phyloP scores from a whole-genome alignment of 352 stramenopile genomes.

The Pythium diclinum region DNA sequence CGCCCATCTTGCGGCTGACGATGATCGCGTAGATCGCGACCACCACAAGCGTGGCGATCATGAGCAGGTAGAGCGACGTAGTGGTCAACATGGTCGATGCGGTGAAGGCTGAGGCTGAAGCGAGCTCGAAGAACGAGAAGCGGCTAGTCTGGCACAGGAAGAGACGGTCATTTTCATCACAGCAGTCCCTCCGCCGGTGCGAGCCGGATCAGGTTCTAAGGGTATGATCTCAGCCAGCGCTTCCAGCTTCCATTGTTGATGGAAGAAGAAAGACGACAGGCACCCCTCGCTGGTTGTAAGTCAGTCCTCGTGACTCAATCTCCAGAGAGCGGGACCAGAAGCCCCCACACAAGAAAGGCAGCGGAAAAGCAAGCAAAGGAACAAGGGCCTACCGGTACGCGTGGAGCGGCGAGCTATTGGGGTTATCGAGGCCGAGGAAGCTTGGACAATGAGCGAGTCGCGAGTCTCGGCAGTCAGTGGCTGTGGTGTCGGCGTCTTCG shows the following conservation, averaged over 20 bases:
- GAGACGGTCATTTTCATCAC: conserved; percentile 30
- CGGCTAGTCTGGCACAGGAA: no score
- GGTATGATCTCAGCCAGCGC: conserved; percentile 3
- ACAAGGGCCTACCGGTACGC: conserved; percentile 1
- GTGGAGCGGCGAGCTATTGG: background rate
- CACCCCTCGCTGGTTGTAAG: conserved; percentile 60
- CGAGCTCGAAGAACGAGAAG: no score
- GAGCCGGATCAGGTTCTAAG: conserved; percentile 60
- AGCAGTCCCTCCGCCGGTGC: conserved; percentile 65
- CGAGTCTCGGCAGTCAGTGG: background rate
- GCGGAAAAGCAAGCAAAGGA: conserved; percentile 4
- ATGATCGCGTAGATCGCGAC: conserved; percentile 59
- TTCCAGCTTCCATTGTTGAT: background rate
- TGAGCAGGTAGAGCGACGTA: conserved; percentile 9
- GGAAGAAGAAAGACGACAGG: conserved; percentile 17
- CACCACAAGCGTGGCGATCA: conserved; percentile 53
- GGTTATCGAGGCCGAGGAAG: conserved; percentile 5
- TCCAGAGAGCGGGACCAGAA: conserved; percentile 3
- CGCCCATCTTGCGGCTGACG: conserved; percentile 40
- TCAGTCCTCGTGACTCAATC: conserved; percentile 25
- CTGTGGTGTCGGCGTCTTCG: background rate
- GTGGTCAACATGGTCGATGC: no score
- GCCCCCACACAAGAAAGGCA: background rate
- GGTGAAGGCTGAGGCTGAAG: no score
- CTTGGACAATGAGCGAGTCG: conserved; percentile 11